Percentiles rank a stretch among this genome's conserved stretches.
phyloP scores from a whole-genome alignment of 441 rosid species.

The Gossypium laxum region DNA sequence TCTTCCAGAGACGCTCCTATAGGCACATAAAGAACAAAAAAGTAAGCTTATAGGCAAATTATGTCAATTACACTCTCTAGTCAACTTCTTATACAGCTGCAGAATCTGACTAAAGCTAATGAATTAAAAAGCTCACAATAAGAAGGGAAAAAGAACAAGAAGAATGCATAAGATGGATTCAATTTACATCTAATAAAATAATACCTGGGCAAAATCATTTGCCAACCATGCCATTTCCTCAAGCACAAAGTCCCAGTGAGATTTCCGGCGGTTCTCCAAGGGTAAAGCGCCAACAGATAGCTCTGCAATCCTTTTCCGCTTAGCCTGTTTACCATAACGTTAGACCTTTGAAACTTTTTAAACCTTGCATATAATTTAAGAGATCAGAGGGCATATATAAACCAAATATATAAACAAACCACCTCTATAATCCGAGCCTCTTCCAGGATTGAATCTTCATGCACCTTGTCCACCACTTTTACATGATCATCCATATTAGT shows the following conservation, averaged over 20 bases:
- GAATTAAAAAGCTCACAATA: slow-evolving; percentile 12
- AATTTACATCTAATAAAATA: slow-evolving; percentile 12
- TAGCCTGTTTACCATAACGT: slow-evolving; percentile 53
- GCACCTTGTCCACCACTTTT: slow-evolving; percentile 41
- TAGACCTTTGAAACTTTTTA: slow-evolving; percentile 17
- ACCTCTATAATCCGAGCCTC: slow-evolving; percentile 92
- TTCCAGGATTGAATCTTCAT: slow-evolving; percentile 74
- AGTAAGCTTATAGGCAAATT: background rate
- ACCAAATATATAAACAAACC: slow-evolving; percentile 19
- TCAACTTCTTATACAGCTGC: background rate
- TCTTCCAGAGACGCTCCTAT: slow-evolving; percentile 98
- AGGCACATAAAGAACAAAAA: slow-evolving; percentile 15
- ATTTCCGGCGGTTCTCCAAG: slow-evolving; percentile 43
- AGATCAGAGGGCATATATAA: slow-evolving; percentile 17
- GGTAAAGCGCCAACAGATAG: slow-evolving; percentile 50
- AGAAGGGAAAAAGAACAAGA: background rate
- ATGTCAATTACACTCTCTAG: background rate
- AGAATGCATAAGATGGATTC: slow-evolving; percentile 8
- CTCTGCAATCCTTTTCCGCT: slow-evolving; percentile 76
- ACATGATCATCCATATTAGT: slow-evolving; percentile 31
- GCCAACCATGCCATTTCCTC: slow-evolving; percentile 99
- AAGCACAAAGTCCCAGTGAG: slow-evolving; percentile 95
- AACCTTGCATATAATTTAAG: slow-evolving; percentile 11
- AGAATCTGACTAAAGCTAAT: slow-evolving; percentile 1
- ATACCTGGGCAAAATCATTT: slow-evolving; percentile 95